Evolutionary conservation across 495 filamentous ascomycete species (phyloP), one percentile per base, ranked within the genome.

Genomic region (Penicillium chermesinum): DNA sequence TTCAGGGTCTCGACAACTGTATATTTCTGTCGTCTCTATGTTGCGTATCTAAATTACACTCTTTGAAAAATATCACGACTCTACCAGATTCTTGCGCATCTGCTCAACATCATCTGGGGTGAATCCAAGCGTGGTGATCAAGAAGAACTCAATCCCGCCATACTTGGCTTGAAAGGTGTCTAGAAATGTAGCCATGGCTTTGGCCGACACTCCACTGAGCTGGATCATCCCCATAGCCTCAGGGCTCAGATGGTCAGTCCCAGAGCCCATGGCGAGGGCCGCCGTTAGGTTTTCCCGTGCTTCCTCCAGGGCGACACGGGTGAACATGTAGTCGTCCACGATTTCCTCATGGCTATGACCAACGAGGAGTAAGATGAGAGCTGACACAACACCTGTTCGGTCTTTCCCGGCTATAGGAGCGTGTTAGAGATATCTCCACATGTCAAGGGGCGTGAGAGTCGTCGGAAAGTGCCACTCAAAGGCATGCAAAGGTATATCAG

Each of bases 341-440:
- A 83, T 69, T 8, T 61, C 61, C 3, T 79, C 69, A 5, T 62
- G 44, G 4, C 70, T 54, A 25, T 66, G 66, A 8, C 73, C 76
- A 8, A 78, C 75, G 0, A 86, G 62, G 7, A 69, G 66, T n/a
- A 82, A 57, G 6, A 86, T 58, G 1, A 85, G 48, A 4, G 76
- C 78, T 4, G 79, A 66, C 8, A 84, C 57, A 1, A 84, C 77
- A 2, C 83, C 82, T 0, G 82, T 84, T n/a, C 82, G 72, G 49
- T 85, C 81, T 49, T 83, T 79, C 5, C 82, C 82, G 9, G 81
- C 80, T 76, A 40, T 34, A 17, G 37, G 45, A 5, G 5, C n/a
- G 17, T 18, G 12, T 17, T 8, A 25, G 30, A 17, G 6, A 1
- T 32, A 25, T 57, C 13, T 42, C 10, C 25, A 10, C 25, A 30